phyloP scores from a whole-genome alignment of 176 grass and related monocot genomes.

The Olyra latifolia region DNA sequence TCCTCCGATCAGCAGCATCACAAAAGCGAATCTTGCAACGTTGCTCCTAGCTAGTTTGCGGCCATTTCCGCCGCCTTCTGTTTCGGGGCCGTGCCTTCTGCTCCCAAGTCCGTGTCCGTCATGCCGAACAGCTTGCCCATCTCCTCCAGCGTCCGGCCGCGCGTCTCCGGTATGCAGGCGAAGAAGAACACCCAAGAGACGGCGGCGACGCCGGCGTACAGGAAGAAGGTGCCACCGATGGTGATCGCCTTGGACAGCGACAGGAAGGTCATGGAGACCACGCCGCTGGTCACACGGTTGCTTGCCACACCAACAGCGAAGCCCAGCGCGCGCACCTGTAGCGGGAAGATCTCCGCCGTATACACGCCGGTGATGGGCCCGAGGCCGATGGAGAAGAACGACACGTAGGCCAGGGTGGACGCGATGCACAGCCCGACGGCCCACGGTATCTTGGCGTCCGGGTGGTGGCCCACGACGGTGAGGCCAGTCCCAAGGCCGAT shows the following conservation, averaged over 20 bases:
- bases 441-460: constrained; percentile 32
- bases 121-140: constrained; percentile 58
- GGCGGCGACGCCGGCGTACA: constrained; percentile 48
- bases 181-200: constrained; percentile 56
- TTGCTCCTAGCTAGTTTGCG: background rate
- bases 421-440: constrained; percentile 53
- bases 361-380: constrained; percentile 59
- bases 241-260: constrained; percentile 72
- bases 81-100: background rate
- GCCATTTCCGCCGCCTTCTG: constrained; percentile 30
- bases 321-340: constrained; percentile 60
- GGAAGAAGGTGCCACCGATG: constrained; percentile 67
- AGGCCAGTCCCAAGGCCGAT: constrained; percentile 49
- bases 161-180: constrained; percentile 55
- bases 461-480: constrained; percentile 39
- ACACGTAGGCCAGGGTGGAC: constrained; percentile 48
- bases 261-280: constrained; percentile 70
- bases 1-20: background rate
- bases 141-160: constrained; percentile 59
- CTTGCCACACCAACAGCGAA: constrained; percentile 37
- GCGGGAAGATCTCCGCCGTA: constrained; percentile 66
- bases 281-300: constrained; percentile 63
- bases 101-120: background rate
- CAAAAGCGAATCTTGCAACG: background rate
- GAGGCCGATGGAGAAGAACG: constrained; percentile 74